Evolutionary conservation across 2,329 filamentous ascomycete genomes (phyloP).

Genomic region (Aureobasidium sp.): DNA sequence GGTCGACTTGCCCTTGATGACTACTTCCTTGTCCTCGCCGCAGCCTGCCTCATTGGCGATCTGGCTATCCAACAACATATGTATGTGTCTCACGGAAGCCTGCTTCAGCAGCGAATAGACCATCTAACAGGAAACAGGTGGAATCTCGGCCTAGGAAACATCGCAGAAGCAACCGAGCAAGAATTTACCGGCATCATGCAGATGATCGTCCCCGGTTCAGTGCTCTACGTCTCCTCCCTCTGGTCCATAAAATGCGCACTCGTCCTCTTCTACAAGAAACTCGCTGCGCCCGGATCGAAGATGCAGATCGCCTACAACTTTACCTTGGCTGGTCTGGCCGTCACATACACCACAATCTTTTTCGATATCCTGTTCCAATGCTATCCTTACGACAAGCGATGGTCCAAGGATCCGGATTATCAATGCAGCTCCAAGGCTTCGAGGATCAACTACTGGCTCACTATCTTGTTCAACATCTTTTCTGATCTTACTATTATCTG

Average conservation of each 20-base stretch:
- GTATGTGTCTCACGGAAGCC: not conserved
- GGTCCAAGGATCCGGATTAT: not conserved
- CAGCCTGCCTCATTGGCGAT: not conserved
- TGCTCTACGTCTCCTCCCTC: not conserved
- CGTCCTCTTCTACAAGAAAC: constrained; percentile 7
- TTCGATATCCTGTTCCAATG: constrained; percentile 10
- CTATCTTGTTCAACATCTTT: constrained; percentile 10
- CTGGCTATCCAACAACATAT: constrained; percentile 9
- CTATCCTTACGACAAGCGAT: constrained; percentile 5
- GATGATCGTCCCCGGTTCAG: constrained; percentile 9
- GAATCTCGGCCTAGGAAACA: constrained; percentile 6
- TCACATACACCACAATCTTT: constrained; percentile 3
- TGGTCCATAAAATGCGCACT: constrained; percentile 7
- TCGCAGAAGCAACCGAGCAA: not conserved
- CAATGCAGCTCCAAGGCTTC: constrained; percentile 6
- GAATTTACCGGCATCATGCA: constrained; percentile 7
- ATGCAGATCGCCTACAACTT: constrained; percentile 8
- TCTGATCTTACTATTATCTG: constrained; percentile 6
- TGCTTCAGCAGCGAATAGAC: not conserved
- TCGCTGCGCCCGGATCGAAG: not conserved
- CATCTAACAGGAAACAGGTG: not conserved
- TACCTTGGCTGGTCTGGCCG: not conserved
- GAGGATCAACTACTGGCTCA: constrained; percentile 8
- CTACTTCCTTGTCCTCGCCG: constrained; percentile 8
- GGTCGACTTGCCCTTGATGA: constrained; percentile 6